Evolutionary conservation across 495 filamentous ascomycete genomes (phyloP).

Genomic region (Penicillium fimorum): DNA sequence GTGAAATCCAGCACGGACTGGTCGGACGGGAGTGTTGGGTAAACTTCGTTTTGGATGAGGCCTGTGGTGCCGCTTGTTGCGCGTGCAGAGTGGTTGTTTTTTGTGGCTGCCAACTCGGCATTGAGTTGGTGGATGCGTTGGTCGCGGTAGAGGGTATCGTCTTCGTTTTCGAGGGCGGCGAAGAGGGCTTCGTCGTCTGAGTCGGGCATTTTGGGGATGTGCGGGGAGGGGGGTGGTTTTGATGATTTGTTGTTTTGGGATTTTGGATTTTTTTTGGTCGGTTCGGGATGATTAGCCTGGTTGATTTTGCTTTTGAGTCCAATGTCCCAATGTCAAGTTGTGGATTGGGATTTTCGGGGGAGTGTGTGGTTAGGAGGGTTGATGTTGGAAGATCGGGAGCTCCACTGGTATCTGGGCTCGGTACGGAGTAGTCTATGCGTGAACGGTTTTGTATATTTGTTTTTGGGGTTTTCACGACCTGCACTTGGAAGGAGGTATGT

Average conservation of each 20-base stretch:
- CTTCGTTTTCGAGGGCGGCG: constrained; percentile 63
- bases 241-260: neutral
- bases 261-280: neutral
- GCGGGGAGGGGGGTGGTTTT: constrained; percentile 2
- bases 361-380: constrained; percentile 11
- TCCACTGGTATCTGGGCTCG: constrained; percentile 12
- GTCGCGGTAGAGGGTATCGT: constrained; percentile 64
- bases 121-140: constrained; percentile 70
- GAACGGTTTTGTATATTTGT: neutral
- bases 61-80: constrained; percentile 30
- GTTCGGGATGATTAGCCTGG: neutral
- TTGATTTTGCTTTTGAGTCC: neutral
- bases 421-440: constrained; percentile 1
- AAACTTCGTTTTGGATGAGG: constrained; percentile 40
- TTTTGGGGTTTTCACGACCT: neutral
- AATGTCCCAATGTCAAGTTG: neutral
- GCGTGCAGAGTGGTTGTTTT: constrained; percentile 28
- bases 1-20: constrained; percentile 68
- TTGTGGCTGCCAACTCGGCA: constrained; percentile 54
- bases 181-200: constrained; percentile 74
- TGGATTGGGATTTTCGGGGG: constrained; percentile 1
- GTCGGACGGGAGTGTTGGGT: constrained; percentile 62
- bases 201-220: constrained; percentile 30
- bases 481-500: neutral
- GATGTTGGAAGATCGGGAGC: constrained; percentile 7